phyloP scores from a whole-genome alignment of 805 yeast genomes.

The Yarrowia sp. region DNA sequence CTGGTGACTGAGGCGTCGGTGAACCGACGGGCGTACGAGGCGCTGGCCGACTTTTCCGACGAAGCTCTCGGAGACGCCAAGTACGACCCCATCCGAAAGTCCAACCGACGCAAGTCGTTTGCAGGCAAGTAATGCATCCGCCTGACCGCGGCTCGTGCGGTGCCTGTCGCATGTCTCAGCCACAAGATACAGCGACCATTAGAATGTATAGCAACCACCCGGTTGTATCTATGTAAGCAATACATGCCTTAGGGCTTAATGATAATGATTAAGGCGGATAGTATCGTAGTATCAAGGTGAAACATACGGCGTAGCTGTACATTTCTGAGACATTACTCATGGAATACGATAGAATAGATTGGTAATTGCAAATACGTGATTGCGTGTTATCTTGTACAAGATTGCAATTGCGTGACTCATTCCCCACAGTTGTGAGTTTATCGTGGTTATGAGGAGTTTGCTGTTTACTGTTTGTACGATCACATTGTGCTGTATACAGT shows the following conservation, averaged over 20 bases:
- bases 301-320: too few relatives aligned
- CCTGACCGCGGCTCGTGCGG: neutral
- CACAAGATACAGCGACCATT: neutral
- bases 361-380: too few relatives aligned
- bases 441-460: too few relatives aligned
- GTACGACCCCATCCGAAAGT: constrained; percentile 21
- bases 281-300: too few relatives aligned
- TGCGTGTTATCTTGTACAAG: too few relatives aligned
- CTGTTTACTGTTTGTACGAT: too few relatives aligned
- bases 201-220: constrained; percentile 9
- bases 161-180: neutral
- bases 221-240: constrained; percentile 4
- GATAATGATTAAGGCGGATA: too few relatives aligned
- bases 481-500: too few relatives aligned
- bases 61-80: constrained; percentile 11
- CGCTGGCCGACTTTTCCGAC: constrained; percentile 23
- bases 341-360: too few relatives aligned
- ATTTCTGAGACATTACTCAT: too few relatives aligned
- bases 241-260: neutral
- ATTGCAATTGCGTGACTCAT: too few relatives aligned
- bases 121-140: constrained; percentile 6
- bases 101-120: constrained; percentile 24
- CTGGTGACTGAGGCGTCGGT: constrained; percentile 22
- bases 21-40: constrained; percentile 12
- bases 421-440: too few relatives aligned